phyloP scores from a whole-genome alignment of 805 yeast species.

The Wickerhamiella shivajii region DNA sequence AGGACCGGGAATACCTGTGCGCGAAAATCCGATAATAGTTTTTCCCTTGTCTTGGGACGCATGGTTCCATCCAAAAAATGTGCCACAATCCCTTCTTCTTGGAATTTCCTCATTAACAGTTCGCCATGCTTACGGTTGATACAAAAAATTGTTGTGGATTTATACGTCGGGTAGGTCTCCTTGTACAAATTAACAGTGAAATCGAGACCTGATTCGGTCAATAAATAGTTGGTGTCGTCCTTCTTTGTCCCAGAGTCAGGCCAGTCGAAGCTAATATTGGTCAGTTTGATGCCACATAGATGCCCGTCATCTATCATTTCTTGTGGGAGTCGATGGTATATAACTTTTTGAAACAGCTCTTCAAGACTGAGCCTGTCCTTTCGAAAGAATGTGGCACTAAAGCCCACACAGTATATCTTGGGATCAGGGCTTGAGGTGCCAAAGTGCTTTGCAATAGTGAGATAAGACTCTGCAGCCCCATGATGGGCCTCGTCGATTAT shows the following conservation, averaged over 20 bases:
- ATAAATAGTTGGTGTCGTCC: conserved; percentile 28
- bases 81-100: conserved; percentile 47
- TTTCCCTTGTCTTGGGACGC: conserved; percentile 34
- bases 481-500: conserved; percentile 91
- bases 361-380: conserved; percentile 53
- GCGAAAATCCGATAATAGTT: conserved; percentile 42
- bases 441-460: conserved; percentile 44
- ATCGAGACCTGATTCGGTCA: conserved; percentile 19
- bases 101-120: conserved; percentile 38
- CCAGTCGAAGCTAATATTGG: conserved; percentile 45
- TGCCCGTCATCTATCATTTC: conserved; percentile 57
- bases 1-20: conserved; percentile 52
- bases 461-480: conserved; percentile 59
- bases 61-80: conserved; percentile 61
- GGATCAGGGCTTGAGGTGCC: conserved; percentile 25
- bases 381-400: conserved; percentile 75
- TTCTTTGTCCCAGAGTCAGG: conserved; percentile 27
- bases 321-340: conserved; percentile 47
- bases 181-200: conserved; percentile 41
- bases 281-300: conserved; percentile 54
- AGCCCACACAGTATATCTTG: conserved; percentile 53
- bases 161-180: conserved; percentile 29
- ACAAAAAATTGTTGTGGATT: conserved; percentile 63
- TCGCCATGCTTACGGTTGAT: conserved; percentile 57
- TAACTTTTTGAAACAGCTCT: conserved; percentile 54